Percentiles rank a stretch among this genome's conserved stretches.
Conservation (phyloP, 73 alveolate genomes). For the Symbiodinium natans region DNA sequence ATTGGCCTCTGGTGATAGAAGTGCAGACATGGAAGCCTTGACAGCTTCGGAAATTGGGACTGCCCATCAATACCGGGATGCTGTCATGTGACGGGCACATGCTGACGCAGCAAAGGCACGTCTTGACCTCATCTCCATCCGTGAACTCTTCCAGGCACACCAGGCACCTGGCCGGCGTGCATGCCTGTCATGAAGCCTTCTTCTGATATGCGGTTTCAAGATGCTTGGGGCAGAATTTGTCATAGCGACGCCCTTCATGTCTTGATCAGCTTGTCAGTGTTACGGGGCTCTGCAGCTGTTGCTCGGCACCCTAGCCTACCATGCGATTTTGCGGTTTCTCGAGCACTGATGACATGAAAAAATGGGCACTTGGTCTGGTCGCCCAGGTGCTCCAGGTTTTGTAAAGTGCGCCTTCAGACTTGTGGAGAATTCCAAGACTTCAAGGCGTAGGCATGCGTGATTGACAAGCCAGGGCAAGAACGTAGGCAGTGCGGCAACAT, state of each 20-base stretch:
- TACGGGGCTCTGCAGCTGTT: not conserved
- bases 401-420: constrained; percentile 57
- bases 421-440: no score
- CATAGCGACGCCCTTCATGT: not conserved
- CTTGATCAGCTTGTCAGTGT: not conserved
- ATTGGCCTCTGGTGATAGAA: constrained; percentile 61
- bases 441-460: no score
- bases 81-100: not conserved
- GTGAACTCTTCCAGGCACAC: constrained; percentile 77
- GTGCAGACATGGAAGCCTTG: constrained; percentile 89
- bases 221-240: not conserved
- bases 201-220: not conserved
- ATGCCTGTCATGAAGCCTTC: not conserved
- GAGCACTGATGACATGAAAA: not conserved
- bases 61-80: not conserved
- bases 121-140: constrained; percentile 88
- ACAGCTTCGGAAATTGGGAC: not conserved
- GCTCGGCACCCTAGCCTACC: not conserved
- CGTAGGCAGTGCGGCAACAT: constrained; percentile 11
- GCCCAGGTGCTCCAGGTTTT: constrained; percentile 46
- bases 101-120: constrained; percentile 6
- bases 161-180: constrained; percentile 31
- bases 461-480: not conserved
- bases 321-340: not conserved
- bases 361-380: constrained; percentile 63